Evolutionary conservation across 345 rosid species (phyloP), one percentile per base, ranked within the genome.

Genomic region (Hirschfeldia incana): DNA sequence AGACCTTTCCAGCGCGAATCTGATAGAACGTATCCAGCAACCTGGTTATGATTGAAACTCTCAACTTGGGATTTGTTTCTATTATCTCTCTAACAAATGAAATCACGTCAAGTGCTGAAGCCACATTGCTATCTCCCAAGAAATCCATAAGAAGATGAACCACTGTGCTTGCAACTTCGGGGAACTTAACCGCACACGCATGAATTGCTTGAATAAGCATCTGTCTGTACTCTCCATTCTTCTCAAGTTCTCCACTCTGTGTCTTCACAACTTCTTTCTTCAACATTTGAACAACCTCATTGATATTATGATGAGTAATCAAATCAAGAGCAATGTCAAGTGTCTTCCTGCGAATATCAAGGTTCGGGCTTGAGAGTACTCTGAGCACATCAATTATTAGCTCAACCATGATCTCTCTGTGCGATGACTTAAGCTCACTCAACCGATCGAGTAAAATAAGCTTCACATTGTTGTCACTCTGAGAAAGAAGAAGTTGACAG

Each of bases 141-240:
- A 92, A 92, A 84, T 92, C 96, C 97, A 92, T 92, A 78, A 91
- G 80, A 72, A 92, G 83, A 85, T 92, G 97, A 77, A 92, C 97
- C 71, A 92, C 96, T 1, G 94, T 92, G 86, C 96, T 89, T 77
- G 97, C 97, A 78, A 92, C 97, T 77, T 92, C 96, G 0, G 97
- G 97, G 86, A 89, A 92, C 89, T 92, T 91, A 81, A 92, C 74
- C 8, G 97, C 97, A 76, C 96, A 90, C 26, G 92, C 85, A 86
- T 92, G 96, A 39, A 92, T 92, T 72, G 96, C 96, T 85, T 92
- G 97, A 79, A 92, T 92, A 2, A 92, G 96, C 97, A 92, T 91
- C 74, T 91, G 97, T 77, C 96, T 87, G 74, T 90, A 92, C 82
- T 92, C 97, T 5, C 92, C 96, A 79, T 89, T 92, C 89, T 91